A percentile compares a stretch with the other conserved stretches of the same genome.
Evolutionary conservation across 2,329 filamentous ascomycete species (phyloP).

Genomic region (Trichoderma hamatum): DNA sequence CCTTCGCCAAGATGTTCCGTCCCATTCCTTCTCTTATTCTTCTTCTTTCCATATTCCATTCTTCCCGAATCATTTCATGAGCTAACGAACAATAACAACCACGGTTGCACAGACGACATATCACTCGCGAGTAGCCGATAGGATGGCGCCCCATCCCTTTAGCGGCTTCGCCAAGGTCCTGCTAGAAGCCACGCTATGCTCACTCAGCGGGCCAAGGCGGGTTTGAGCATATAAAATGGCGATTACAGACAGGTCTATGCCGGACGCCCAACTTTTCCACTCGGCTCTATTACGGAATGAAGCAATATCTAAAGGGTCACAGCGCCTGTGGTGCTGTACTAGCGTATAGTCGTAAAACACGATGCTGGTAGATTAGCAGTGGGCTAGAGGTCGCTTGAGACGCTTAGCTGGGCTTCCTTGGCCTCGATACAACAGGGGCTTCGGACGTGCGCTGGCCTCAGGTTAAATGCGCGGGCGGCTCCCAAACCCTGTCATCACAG

Average conservation of each 20-base stretch:
- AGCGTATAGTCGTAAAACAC: background rate
- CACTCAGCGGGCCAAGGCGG: conserved; percentile 36
- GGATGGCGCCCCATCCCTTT: conserved; percentile 38
- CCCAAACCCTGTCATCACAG: background rate
- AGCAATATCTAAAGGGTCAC: background rate
- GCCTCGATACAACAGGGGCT: conserved; percentile 21
- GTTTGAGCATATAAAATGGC: conserved; percentile 36
- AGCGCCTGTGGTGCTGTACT: background rate
- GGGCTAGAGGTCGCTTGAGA: conserved; percentile 7
- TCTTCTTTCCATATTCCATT: background rate
- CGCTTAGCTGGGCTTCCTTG: conserved; percentile 17
- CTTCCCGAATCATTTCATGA: background rate
- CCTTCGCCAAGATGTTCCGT: background rate
- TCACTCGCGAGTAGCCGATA: conserved; percentile 36
- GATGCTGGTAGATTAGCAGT: conserved; percentile 10
- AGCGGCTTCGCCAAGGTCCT: conserved; percentile 37
- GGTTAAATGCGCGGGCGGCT: conserved; percentile 15
- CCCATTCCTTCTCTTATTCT: background rate
- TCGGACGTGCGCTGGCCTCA: conserved; percentile 24
- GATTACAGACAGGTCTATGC: conserved; percentile 36
- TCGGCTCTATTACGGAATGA: conserved; percentile 5
- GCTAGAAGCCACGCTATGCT: conserved; percentile 35
- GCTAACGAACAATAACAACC: background rate
- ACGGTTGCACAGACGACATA: conserved; percentile 34
- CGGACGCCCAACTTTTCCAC: conserved; percentile 39